Evolutionary conservation across 1,284 basidiomycete species (phyloP).

Genomic region (Coniophora puteana): DNA sequence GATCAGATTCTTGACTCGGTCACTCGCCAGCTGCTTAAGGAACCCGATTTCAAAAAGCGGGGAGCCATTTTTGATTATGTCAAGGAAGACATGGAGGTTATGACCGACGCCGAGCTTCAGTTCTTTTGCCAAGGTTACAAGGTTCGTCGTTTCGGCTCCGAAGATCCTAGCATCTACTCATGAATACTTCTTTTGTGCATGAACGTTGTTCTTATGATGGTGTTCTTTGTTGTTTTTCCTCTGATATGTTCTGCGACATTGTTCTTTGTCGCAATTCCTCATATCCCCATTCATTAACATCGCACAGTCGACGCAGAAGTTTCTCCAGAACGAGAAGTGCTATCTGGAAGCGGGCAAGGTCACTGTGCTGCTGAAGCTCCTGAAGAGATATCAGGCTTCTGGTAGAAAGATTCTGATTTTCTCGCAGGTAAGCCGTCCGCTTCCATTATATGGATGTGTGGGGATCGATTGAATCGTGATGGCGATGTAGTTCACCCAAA

Average conservation of each 20-base stretch:
- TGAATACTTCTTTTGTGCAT: conserved; percentile 3
- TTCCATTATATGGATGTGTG: background rate
- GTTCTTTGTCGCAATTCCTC: background rate
- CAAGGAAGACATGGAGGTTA: conserved; percentile 90
- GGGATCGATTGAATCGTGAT: conserved; percentile 4
- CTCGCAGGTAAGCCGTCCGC: conserved; percentile 63
- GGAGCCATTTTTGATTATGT: conserved; percentile 79
- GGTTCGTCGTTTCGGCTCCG: no score
- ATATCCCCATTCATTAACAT: conserved; percentile 10
- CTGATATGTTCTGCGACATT: no score
- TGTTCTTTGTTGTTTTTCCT: background rate
- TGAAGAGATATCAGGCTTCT: conserved; percentile 67
- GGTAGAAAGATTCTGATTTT: conserved; percentile 90
- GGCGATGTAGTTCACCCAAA: conserved; percentile 88
- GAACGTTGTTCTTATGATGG: background rate
- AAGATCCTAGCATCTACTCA: no score
- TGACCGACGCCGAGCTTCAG: conserved; percentile 94
- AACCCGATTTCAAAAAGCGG: conserved; percentile 82
- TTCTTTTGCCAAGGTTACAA: conserved; percentile 79
- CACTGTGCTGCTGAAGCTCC: conserved; percentile 66
- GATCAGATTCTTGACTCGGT: conserved; percentile 75
- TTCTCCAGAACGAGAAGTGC: conserved; percentile 68
- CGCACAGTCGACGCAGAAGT: conserved; percentile 73
- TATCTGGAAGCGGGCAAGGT: conserved; percentile 94
- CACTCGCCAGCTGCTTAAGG: conserved; percentile 83